Evolutionary conservation across 75 land plant genomes (phyloP).

Genomic region (Cupressus sempervirens): DNA sequence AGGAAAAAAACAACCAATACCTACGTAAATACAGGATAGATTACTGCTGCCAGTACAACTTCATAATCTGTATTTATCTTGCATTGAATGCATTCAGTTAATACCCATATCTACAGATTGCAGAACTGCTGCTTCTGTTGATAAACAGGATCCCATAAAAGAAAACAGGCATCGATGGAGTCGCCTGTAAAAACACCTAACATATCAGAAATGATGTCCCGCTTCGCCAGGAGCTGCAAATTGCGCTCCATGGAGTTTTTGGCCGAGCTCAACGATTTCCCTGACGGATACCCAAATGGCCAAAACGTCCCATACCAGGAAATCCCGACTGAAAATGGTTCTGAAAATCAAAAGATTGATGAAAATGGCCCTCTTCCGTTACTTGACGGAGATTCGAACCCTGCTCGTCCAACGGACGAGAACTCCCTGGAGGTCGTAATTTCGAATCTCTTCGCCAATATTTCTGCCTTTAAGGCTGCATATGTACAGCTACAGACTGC

Average conservation of each 20-base stretch:
- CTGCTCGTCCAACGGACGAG: background rate
- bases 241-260: slow-evolving; percentile 63
- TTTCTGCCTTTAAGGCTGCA: slow-evolving; percentile 52
- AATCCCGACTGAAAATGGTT: background rate
- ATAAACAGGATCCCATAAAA: background rate
- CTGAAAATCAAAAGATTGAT: background rate
- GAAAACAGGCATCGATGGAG: background rate
- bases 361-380: background rate
- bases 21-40: background rate
- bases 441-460: slow-evolving; percentile 43
- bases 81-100: background rate
- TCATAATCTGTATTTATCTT: background rate
- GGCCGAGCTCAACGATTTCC: slow-evolving; percentile 41
- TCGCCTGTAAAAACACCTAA: slow-evolving; percentile 15
- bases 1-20: background rate
- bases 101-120: background rate
- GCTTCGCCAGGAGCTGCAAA: slow-evolving; percentile 63
- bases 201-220: slow-evolving; percentile 42
- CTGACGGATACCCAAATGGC: slow-evolving; percentile 5
- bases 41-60: background rate
- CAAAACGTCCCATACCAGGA: background rate
- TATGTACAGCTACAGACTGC: slow-evolving; percentile 66
- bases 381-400: background rate
- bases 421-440: slow-evolving; percentile 12
- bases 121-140: too few relatives aligned